Base-by-base conservation (phyloP, 139 green algal species). In the Volvox africanus region DNA sequence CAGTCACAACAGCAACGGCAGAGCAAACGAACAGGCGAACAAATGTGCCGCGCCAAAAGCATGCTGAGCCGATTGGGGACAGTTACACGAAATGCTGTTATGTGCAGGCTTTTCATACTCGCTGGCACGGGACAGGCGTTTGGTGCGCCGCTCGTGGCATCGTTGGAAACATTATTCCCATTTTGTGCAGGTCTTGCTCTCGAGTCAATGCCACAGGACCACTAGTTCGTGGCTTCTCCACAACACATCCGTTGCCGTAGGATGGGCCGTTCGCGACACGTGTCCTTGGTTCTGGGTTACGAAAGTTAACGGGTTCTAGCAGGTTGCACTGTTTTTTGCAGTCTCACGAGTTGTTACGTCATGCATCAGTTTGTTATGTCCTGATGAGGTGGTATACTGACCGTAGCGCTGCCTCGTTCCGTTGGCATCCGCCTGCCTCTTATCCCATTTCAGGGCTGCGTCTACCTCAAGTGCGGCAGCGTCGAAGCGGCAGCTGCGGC, bases 391-490 rank as follows among this genome's bases (percentile, higher is more conserved):
- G 44, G 44, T 55, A 55, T 55, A 55, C 44, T 55, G 44, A 55
- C 44, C 44, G n/a, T n/a, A n/a, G n/a, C n/a, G n/a, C n/a, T n/a
- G n/a, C n/a, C n/a, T n/a, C n/a, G n/a, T n/a, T n/a, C n/a, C n/a
- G n/a, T 55, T 55, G 5, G 44, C 44, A 55, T 55, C 26, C 87
- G n/a, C 18, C 44, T 85, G 79, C 37, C 55, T 33, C 78, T 65
- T 84, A 24, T 67, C 36, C 21, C 76, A 22, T 55, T 50, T 75
- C 94, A 97, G 95, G 97, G 97, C 61, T 98, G 98, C 95, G 97
- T 99, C 61, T 99, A 99, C 92, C 80, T 99, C 50, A 98, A 98
- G 92, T 99, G 99, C 91, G 87, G 22, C 0, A 87, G 65, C 2
- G 33, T 92, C 36, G 80, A 96, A 44, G 93, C 91, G 17, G 96